Conservation (phyloP, 164 flowering plant genomes). For the Brasenia schreberi region DNA sequence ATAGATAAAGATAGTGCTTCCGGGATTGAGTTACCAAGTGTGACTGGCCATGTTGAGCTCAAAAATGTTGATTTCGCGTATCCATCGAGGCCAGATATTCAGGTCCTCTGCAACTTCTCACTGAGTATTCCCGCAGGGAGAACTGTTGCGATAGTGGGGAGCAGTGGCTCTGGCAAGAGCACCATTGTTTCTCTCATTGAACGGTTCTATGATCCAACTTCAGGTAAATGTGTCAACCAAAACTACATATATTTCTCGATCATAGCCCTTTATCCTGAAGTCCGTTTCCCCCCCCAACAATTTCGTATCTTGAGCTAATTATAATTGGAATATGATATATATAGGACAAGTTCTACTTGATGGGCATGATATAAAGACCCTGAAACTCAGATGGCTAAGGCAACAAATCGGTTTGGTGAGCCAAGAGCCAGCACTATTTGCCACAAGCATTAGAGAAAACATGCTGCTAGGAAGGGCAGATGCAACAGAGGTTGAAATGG, state of each 20-base stretch:
- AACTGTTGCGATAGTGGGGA: slow-evolving; percentile 82
- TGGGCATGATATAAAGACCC: slow-evolving; percentile 75
- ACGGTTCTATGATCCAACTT: slow-evolving; percentile 73
- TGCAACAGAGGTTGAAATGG: slow-evolving; percentile 68
- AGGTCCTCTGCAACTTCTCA: slow-evolving; percentile 43
- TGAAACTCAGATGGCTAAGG: slow-evolving; percentile 83
- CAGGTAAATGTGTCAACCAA: slow-evolving; percentile 27
- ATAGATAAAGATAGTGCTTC: slow-evolving; percentile 49
- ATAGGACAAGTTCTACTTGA: slow-evolving; percentile 87
- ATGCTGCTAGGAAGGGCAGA: slow-evolving; percentile 82
- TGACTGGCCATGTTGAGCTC: slow-evolving; percentile 68
- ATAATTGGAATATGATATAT: neutral
- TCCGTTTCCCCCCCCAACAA: neutral
- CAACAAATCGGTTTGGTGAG: slow-evolving; percentile 95
- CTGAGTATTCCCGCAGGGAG: slow-evolving; percentile 68
- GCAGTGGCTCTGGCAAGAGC: slow-evolving; percentile 95
- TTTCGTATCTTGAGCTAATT: neutral
- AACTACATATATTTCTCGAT: neutral
- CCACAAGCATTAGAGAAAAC: slow-evolving; percentile 87
- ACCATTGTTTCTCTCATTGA: slow-evolving; percentile 85
- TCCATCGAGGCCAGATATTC: slow-evolving; percentile 65
- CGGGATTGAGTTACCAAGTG: slow-evolving; percentile 59
- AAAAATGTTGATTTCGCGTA: slow-evolving; percentile 61
- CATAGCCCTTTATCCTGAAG: neutral
- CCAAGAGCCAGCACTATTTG: slow-evolving; percentile 96